phyloP scores from a whole-genome alignment of 345 rosid genomes.

The Lumnitzera racemosa region DNA sequence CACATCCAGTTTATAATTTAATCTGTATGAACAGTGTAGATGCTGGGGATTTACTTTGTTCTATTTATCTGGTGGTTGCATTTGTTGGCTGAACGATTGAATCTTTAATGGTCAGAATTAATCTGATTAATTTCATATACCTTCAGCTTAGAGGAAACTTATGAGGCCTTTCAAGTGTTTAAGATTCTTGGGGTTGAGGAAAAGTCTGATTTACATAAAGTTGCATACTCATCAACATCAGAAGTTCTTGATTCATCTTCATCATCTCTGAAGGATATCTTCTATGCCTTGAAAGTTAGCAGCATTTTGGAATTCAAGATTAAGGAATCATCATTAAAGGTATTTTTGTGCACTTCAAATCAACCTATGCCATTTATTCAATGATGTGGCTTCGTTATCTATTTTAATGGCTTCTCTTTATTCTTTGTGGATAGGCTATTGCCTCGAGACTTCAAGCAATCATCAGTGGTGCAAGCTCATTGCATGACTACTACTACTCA shows the following conservation, averaged over 20 bases:
- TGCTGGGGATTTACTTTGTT: not conserved
- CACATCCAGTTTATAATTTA: too few relatives aligned
- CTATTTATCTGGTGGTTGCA: not conserved
- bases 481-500: slow-evolving; percentile 75
- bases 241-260: slow-evolving; percentile 49
- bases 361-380: not conserved
- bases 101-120: too few relatives aligned
- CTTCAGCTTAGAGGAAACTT: slow-evolving; percentile 68
- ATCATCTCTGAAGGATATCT: slow-evolving; percentile 53
- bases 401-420: not conserved
- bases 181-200: slow-evolving; percentile 64
- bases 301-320: slow-evolving; percentile 53
- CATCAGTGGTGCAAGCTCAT: slow-evolving; percentile 48
- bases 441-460: slow-evolving; percentile 60
- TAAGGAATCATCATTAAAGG: slow-evolving; percentile 47
- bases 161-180: slow-evolving; percentile 69
- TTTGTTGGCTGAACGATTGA: not conserved
- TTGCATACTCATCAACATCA: slow-evolving; percentile 40
- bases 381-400: not conserved
- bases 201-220: slow-evolving; percentile 37
- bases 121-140: not conserved
- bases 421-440: slow-evolving; percentile 37
- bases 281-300: slow-evolving; percentile 61
- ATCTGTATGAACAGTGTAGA: not conserved
- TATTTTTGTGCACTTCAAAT: slow-evolving; percentile 15